Evolutionary conservation across 495 filamentous ascomycete species (phyloP).

Genomic region (Haplographium delicatum): DNA sequence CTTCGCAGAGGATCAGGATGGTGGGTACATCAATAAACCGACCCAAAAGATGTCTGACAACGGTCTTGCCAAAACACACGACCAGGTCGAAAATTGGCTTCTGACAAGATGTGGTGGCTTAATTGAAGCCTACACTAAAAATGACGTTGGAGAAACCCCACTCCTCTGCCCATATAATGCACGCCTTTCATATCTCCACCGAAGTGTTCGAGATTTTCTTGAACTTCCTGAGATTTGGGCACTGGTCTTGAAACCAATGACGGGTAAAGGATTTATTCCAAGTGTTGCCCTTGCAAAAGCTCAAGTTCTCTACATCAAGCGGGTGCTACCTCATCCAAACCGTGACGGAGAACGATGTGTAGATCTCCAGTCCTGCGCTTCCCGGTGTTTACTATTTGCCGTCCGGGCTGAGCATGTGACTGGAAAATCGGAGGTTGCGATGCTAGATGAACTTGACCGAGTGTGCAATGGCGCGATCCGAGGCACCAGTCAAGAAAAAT

Average conservation of each 20-base stretch:
- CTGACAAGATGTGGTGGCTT: constrained; percentile 1
- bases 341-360: neutral
- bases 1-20: neutral
- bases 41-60: neutral
- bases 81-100: neutral
- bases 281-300: neutral
- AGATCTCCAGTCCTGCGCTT: neutral
- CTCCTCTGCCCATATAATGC: too few species aligned
- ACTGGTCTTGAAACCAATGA: neutral
- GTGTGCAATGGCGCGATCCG: neutral
- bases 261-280: neutral
- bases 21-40: neutral
- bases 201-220: neutral
- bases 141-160: too few species aligned
- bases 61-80: neutral
- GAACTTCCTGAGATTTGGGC: neutral
- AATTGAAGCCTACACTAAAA: neutral
- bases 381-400: neutral
- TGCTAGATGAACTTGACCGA: neutral
- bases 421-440: neutral
- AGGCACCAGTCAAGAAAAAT: neutral
- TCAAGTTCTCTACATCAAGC: neutral
- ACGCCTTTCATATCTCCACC: neutral
- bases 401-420: neutral
- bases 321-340: too few species aligned